A percentile compares a stretch with the other conserved stretches of the same genome.
phyloP scores from a whole-genome alignment of 306 rosid species.

The Cicer yamashitae region DNA sequence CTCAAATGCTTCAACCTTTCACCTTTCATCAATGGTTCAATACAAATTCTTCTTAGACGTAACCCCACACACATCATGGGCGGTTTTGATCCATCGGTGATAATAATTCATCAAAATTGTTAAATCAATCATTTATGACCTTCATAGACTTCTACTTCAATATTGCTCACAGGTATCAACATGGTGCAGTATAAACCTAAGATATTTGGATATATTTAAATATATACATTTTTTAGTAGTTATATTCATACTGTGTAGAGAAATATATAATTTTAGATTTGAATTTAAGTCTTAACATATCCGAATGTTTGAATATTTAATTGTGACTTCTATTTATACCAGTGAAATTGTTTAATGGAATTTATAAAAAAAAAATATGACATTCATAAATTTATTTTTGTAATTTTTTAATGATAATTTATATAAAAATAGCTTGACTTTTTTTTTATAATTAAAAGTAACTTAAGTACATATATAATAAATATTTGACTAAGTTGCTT shows the following conservation, averaged over 20 bases:
- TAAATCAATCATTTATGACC: slow-evolving; percentile 53
- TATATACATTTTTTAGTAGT: no score
- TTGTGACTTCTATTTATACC: not conserved
- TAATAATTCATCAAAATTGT: slow-evolving; percentile 42
- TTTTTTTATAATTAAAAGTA: no score
- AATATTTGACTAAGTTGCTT: no score
- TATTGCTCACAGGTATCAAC: not conserved
- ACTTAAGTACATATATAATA: no score
- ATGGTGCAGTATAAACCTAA: not conserved
- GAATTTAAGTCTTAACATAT: no score
- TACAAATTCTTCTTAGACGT: not conserved
- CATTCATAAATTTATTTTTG: no score
- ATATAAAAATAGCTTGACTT: no score
- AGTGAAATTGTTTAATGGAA: no score
- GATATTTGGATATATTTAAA: not conserved
- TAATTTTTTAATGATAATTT: no score
- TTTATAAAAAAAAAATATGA: no score
- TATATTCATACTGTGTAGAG: no score
- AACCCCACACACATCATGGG: slow-evolving; percentile 73
- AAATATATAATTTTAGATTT: no score
- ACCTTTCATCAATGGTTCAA: slow-evolving; percentile 36
- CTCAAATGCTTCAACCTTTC: slow-evolving; percentile 39
- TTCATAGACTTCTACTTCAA: slow-evolving; percentile 31
- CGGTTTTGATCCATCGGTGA: slow-evolving; percentile 50
- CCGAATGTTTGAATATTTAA: not conserved